These are phyloP conservation scores for Lepraria neglecta DNA, from an alignment of 495 filamentous ascomycete species.

Conservation along the genomic window DNA sequence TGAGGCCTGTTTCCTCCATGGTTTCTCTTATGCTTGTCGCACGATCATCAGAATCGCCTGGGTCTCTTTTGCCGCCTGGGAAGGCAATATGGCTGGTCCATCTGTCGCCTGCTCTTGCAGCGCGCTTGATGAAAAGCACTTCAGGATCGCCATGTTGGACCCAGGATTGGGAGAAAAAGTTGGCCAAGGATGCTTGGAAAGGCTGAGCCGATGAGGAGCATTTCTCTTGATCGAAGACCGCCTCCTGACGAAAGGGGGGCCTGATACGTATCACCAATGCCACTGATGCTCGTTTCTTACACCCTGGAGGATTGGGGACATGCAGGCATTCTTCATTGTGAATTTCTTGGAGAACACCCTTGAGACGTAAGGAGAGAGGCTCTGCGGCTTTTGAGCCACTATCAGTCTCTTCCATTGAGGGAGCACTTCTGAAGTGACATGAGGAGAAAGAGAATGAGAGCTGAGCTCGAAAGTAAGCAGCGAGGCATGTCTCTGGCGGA, in stretches of 20 bases:
- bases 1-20: constrained; percentile 64
- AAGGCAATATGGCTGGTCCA: constrained; percentile 74
- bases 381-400: background rate
- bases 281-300: constrained; percentile 65
- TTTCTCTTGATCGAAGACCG: constrained; percentile 32
- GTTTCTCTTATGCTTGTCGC: constrained; percentile 64
- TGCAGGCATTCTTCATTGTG: constrained; percentile 52
- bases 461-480: background rate
- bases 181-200: constrained; percentile 42
- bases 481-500: too few species aligned
- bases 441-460: background rate
- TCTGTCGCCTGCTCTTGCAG: constrained; percentile 61
- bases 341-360: constrained; percentile 36
- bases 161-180: constrained; percentile 66
- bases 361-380: constrained; percentile 5
- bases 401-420: constrained; percentile 9
- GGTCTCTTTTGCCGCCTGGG: constrained; percentile 67
- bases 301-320: constrained; percentile 54
- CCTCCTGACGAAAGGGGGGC: constrained; percentile 54
- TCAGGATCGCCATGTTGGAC: constrained; percentile 69
- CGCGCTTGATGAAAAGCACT: constrained; percentile 70
- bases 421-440: background rate
- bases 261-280: constrained; percentile 64
- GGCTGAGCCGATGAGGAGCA: constrained; percentile 32
- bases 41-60: constrained; percentile 58